phyloP scores from a whole-genome alignment of 2,329 filamentous ascomycete genomes.

The Chaetothyriales sp. region DNA sequence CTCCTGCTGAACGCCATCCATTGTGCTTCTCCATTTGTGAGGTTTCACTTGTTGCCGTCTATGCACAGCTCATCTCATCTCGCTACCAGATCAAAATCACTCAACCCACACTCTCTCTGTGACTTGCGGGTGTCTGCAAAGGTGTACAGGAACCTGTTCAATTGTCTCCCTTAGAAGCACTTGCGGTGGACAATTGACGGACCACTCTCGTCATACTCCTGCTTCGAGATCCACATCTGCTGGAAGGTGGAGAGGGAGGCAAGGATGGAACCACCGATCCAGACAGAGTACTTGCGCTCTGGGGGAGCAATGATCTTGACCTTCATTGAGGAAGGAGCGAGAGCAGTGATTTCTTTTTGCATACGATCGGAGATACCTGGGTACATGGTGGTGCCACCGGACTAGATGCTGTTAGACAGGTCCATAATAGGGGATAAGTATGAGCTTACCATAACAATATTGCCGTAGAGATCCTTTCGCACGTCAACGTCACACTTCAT shows the following conservation, averaged over 20 bases:
- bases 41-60: neutral
- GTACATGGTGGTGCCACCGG: slow-evolving; percentile 99
- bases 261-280: slow-evolving; percentile 99
- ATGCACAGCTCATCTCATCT: neutral
- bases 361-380: slow-evolving; percentile 99
- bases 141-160: neutral
- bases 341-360: slow-evolving; percentile 99
- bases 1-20: neutral
- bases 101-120: neutral
- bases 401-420: slow-evolving; percentile 39
- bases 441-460: slow-evolving; percentile 95
- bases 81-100: neutral
- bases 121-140: neutral
- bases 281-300: slow-evolving; percentile 99
- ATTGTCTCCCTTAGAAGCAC: slow-evolving; percentile 69
- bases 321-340: slow-evolving; percentile 99
- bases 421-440: neutral
- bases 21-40: neutral
- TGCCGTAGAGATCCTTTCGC: slow-evolving; percentile 99
- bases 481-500: slow-evolving; percentile 99
- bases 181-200: slow-evolving; percentile 99
- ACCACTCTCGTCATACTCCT: slow-evolving; percentile 99
- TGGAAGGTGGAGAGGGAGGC: slow-evolving; percentile 99
- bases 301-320: slow-evolving; percentile 99
- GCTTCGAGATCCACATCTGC: slow-evolving; percentile 99